Evolutionary conservation across 2,329 filamentous ascomycete species (phyloP), one percentile per base, ranked within the genome.

Genomic region (Trichoderma aggressivum): DNA sequence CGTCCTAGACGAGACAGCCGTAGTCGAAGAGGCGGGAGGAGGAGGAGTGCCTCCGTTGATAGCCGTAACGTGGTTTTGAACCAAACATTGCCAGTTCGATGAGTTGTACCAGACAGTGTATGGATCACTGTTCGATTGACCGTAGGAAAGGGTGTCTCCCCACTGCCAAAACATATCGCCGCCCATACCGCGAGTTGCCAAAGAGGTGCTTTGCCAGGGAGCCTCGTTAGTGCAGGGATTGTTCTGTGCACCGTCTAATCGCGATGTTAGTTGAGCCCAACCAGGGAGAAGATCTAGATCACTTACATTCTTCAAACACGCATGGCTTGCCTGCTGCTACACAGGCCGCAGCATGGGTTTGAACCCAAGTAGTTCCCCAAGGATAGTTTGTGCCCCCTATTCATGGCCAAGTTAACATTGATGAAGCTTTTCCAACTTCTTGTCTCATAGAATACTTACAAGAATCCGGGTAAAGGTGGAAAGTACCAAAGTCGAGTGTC

Each of bases 401-500:
- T 55, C 39, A 47, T 1, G 34, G 21, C 11, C 26, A 21, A 5
- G 16, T 30, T 30, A 69, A 28, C 7, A 39, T 12, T 21, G 6
- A 21, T n/a, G 2, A 18, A 16, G 4, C 7, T 12, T 28, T 28
- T 28, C n/a, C 11, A 39, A 84, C 16, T 18, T 1, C 5, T 18
- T 39, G 16, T 18, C 7, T 21, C 7, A 36, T 39, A 12, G 26
- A 32, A 8, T 26, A 75, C 77, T 75, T 39, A 78, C 78, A 79
- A 66, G 74, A 75, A 32, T 76, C 74, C 10, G 78, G 78, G 55
- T 79, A 79, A 59, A 79, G 72, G 47, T 79, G 78, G 73, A 78
- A 77, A 7, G 76, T 78, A n/a, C 75, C 77, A 74, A 79, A 89
- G 75, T 88, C 87, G 12, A 89, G 82, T 21, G 85, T 86, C 8